Base-by-base conservation (phyloP, 1,284 basidiomycete species). In the Agroathelia rolfsii region DNA sequence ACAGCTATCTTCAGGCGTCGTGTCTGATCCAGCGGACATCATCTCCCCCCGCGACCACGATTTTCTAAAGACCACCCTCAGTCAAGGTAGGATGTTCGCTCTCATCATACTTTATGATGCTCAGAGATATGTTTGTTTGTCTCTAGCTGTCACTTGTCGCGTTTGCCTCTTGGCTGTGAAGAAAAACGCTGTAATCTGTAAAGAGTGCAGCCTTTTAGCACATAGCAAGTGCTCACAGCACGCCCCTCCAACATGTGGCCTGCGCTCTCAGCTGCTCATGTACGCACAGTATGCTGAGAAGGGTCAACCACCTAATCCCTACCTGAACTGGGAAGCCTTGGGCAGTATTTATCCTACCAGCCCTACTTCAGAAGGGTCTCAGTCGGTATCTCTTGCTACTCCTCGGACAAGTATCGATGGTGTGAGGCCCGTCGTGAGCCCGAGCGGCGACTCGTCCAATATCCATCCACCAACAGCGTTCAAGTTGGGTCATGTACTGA, bases 31-130 rank as follows among this genome's bases (percentile, higher is more conserved):
- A 16, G 27, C 53, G 28, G 42, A 76, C 2, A 36, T 48, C 28
- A 69, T 72, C 40, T 66, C 64, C 9, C 69, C 71, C 11, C 70
- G 76, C 32, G 72, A 79, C 20, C 92, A 95, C 47, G 71, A 72
- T 5, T 90, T 94, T 50, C 83, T 94, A 28, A 92, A 88, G 61
- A 94, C 87, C 2, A 83, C 82, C 3, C 95, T 95, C 55, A 80
- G 81, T 49, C 93, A 92, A 64, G 72, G 88, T 93, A 52, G 51
- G 82, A 65, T 20, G 29, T 18, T 27, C 9, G 24, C 27, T 30
- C 35, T 32, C 28, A 20, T 9, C 23, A 27, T 12, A 13, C 12
- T 19, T 34, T 16, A 24, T 45, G 25, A 34, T 29, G 28, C 34
- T 28, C 21, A 29, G 41, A 30, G 39, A 45, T 31, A 50, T 37